Conservation (phyloP, 2,329 filamentous ascomycete genomes). For the Fusarium coffeatum region DNA sequence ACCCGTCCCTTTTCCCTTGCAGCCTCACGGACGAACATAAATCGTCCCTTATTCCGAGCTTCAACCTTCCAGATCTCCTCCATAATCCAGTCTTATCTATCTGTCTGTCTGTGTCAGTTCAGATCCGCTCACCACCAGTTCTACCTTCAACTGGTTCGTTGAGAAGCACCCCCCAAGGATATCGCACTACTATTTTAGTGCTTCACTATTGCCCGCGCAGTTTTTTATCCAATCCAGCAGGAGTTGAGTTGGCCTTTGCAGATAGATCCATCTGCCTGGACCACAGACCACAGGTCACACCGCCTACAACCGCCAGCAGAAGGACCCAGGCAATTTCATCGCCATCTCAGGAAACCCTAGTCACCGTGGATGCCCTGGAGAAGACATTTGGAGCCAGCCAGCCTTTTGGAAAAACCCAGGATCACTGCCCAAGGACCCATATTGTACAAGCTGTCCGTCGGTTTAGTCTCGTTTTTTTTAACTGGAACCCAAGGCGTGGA, state of each 20-base stretch:
- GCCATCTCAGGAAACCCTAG: slow-evolving; percentile 47
- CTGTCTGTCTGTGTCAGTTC: slow-evolving; percentile 34
- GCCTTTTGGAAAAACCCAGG: slow-evolving; percentile 46
- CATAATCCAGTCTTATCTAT: slow-evolving; percentile 4
- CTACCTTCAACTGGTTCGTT: slow-evolving; percentile 44
- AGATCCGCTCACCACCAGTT: slow-evolving; percentile 41
- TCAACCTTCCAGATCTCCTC: slow-evolving; percentile 26
- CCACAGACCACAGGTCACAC: slow-evolving; percentile 46
- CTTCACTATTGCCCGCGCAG: slow-evolving; percentile 42
- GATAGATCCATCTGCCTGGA: slow-evolving; percentile 45
- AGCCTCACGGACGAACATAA: slow-evolving; percentile 49
- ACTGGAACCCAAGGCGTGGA: slow-evolving; percentile 44
- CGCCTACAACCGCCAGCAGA: slow-evolving; percentile 45
- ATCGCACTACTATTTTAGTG: slow-evolving; percentile 45
- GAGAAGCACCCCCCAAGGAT: slow-evolving; percentile 39
- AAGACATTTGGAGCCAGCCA: slow-evolving; percentile 44
- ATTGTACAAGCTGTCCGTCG: slow-evolving; percentile 47
- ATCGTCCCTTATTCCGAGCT: slow-evolving; percentile 45
- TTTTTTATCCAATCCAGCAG: slow-evolving; percentile 42
- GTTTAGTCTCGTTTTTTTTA: slow-evolving; percentile 44
- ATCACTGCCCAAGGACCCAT: slow-evolving; percentile 49
- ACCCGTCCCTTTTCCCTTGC: slow-evolving; percentile 41
- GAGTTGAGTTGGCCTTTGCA: slow-evolving; percentile 40
- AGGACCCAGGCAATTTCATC: slow-evolving; percentile 45
- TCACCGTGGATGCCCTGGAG: slow-evolving; percentile 45